Base-by-base conservation (phyloP, 768 basidiomycete species). In the Tremella mesenterica region DNA sequence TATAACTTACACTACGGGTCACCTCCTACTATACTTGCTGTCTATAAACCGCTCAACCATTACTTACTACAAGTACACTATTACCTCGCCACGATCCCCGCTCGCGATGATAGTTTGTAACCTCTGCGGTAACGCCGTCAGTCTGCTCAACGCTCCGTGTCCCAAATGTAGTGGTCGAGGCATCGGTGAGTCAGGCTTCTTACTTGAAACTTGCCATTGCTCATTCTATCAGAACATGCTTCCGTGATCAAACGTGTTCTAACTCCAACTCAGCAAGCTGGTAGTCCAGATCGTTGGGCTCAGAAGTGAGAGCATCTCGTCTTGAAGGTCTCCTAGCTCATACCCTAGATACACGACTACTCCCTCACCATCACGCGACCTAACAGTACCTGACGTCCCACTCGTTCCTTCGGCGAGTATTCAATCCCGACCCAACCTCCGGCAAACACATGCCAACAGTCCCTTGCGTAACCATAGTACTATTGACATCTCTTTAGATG, bases 81-180 rank as follows among this genome's bases (percentile, higher is more conserved):
- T n/a, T n/a, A n/a, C n/a, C n/a, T 16, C 50, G 25, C 4, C 21
- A 25, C 27, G 9, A 14, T 44, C 50, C 20, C n/a, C 7, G 1
- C 16, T 23, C 41, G 23, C 12, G n/a, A 61, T 61, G 60, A 61
- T 61, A 13, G 57, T 58, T 9, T 61, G 60, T 31, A 45, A 34
- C 14, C 33, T 33, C 20, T 61, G 60, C 31, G 60, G 60, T 21
- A 46, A 36, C 14, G 34, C 30, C 27, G 36, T 55, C 7, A 5
- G 12, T 6, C 21, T 18, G n/a, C 10, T 47, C 1, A 16, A 18
- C 2, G 18, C 31, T 8, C 6, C 29, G 18, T 61, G 60, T 33
- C 13, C 2, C 4, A 43, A 48, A 7, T 61, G 60, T 34, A 57
- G 57, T n/a, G 56, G 52, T 20, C 12, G 48, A 16, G 53, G 53